Evolutionary conservation across 306 rosid species (phyloP).

Genomic region (Betula pendula): DNA sequence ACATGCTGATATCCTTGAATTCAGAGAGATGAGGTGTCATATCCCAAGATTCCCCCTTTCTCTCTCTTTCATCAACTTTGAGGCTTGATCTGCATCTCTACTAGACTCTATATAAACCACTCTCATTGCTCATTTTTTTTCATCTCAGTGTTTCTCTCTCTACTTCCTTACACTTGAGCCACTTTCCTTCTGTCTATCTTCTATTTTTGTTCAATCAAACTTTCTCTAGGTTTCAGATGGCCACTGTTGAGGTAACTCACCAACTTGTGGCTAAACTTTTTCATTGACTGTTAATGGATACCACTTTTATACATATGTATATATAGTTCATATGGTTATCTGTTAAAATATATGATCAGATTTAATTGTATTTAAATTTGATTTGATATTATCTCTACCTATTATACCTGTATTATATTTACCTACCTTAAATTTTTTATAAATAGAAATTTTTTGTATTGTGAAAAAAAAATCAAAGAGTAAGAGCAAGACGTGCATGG

Average conservation of each 20-base stretch:
- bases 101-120: constrained; percentile 52
- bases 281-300: not conserved
- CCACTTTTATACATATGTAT: not conserved
- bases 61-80: constrained; percentile 25
- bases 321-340: not conserved
- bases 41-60: constrained; percentile 61
- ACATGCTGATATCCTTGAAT: constrained; percentile 37
- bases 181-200: not conserved
- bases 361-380: too few relatives aligned
- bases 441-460: too few relatives aligned
- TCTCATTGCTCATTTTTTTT: constrained; percentile 24
- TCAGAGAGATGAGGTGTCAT: constrained; percentile 49
- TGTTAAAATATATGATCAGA: too few relatives aligned
- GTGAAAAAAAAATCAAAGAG: too few relatives aligned
- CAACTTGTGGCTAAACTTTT: not conserved
- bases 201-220: constrained; percentile 17
- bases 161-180: not conserved
- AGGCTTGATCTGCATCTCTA: constrained; percentile 18
- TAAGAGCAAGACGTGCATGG: too few relatives aligned
- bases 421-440: too few relatives aligned
- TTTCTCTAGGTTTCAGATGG: constrained; percentile 45
- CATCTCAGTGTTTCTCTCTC: constrained; percentile 31
- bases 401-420: too few relatives aligned
- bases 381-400: too few relatives aligned
- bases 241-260: constrained; percentile 61